Conservation (phyloP, 106 monocot species). For the Acanthochlamys bracteata region DNA sequence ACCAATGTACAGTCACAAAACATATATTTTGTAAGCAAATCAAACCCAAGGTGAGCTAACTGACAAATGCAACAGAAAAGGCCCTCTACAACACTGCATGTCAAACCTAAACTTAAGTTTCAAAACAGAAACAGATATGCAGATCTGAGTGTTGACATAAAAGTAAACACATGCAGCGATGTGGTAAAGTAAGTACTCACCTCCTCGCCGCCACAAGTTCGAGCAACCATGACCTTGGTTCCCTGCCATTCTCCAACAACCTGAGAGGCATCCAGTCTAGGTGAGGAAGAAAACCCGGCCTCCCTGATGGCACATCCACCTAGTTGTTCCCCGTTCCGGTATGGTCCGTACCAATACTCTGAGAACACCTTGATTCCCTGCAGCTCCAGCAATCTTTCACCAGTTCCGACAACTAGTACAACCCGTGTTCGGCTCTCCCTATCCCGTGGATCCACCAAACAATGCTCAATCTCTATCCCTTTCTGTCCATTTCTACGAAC, state of each 20-base stretch:
- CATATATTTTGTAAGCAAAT: too few species aligned
- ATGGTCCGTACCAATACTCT: constrained; percentile 90
- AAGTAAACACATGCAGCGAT: too few species aligned
- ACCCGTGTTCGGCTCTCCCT: constrained; percentile 51
- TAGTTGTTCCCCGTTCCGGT: constrained; percentile 72
- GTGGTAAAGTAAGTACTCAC: constrained; percentile 12
- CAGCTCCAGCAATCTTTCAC: constrained; percentile 32
- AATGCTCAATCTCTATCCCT: constrained; percentile 66
- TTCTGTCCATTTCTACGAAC: constrained; percentile 16
- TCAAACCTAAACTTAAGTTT: too few species aligned
- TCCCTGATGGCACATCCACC: constrained; percentile 84
- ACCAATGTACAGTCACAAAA: too few species aligned
- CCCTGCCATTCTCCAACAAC: constrained; percentile 54
- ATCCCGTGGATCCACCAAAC: constrained; percentile 53
- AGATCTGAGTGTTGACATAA: too few species aligned
- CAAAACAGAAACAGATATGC: too few species aligned
- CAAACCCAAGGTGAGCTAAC: too few species aligned
- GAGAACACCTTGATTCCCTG: constrained; percentile 54
- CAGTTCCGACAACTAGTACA: constrained; percentile 31
- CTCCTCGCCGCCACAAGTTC: constrained; percentile 16
- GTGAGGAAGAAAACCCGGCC: constrained; percentile 52
- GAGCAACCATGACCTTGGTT: constrained; percentile 14
- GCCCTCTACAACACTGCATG: too few species aligned
- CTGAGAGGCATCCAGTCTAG: constrained; percentile 25
- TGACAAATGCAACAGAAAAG: too few species aligned